Evolutionary conservation across 192 early-diverging fungal species (phyloP).

Genomic region (Coemansia sp.): DNA sequence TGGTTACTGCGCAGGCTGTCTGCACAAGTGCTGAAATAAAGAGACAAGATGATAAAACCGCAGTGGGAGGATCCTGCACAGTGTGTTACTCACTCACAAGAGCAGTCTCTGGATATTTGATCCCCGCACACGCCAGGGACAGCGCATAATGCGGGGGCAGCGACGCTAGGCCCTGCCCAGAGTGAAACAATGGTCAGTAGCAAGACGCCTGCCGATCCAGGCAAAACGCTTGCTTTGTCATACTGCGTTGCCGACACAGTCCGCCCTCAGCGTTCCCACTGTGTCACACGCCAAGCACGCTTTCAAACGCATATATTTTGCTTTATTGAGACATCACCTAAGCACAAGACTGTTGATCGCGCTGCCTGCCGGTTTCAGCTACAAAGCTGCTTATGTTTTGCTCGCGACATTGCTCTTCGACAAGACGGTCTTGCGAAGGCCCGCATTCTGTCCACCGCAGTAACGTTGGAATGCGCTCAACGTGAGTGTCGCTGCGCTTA

Average conservation of each 20-base stretch:
- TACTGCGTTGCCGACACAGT: background rate
- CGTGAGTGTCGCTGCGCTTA: conserved; percentile 20
- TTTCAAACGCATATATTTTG: background rate
- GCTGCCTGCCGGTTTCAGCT: background rate
- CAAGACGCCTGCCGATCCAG: conserved; percentile 2
- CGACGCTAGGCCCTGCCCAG: background rate
- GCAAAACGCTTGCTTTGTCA: conserved; percentile 5
- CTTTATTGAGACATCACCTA: conserved; percentile 1
- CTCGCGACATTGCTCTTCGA: conserved; percentile 38
- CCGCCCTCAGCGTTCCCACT: background rate
- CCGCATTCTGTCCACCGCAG: conserved; percentile 34
- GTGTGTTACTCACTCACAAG: conserved; percentile 31
- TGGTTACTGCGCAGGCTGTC: background rate
- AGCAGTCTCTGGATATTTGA: background rate
- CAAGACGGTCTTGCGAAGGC: conserved; percentile 24
- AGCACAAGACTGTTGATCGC: background rate
- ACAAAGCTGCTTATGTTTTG: conserved; percentile 22
- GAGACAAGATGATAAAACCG: background rate
- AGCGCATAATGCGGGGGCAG: background rate
- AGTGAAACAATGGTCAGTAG: conserved; percentile 23
- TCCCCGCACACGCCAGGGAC: background rate
- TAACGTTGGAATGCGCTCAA: conserved; percentile 41
- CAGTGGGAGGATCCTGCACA: conserved; percentile 14
- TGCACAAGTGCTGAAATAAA: background rate
- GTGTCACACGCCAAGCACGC: conserved; percentile 1